Evolutionary conservation across 352 stramenopile species (phyloP), one percentile per base, ranked within the genome.

Genomic region (Globisporangium carolinianum): DNA sequence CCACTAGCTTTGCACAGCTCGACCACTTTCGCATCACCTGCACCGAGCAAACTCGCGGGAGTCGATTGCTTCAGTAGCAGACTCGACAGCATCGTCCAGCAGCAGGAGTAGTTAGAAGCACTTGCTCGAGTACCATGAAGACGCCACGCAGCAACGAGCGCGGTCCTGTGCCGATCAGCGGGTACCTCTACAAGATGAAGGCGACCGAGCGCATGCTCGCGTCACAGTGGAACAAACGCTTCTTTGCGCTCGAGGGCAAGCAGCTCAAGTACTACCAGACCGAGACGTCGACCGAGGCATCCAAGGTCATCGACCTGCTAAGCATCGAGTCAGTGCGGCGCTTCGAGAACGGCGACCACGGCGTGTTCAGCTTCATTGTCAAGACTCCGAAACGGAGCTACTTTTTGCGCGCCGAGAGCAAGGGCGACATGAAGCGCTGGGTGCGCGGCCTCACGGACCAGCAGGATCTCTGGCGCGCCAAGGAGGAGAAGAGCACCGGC

Each of bases 401-500:
- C 63, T 92, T 94, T 48, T 53, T 94, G 38, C 78, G 84, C 6
- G 75, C 85, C 35, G 83, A 93, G 47, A 82, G 68, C 58, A 91
- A 95, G 56, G 83, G 83, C 47, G 85, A 95, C 69, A 91, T 95
- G 81, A 95, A 92, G 65, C 81, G 82, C 11, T 95, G 83, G 83
- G 85, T 92, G 32, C 79, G 83, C 17, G 81, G 83, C 0, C 80
- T 95, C 45, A 76, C 75, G 41, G 83, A 93, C 45, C 85, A 92
- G 63, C 85, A 94, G 55, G 81, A 92, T 38, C 61, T 95, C 47
- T 91, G 83, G 81, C 79, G 76, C n/a, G 67, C 68, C 38, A 83
- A 86, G 55, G 54, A 69, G 14, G 65, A 80, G 36, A 79, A 70
- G 14, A 54, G 58, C 1, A 72, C 46, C 8, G 52, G 46, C 0